phyloP scores from a whole-genome alignment of 177 flowering plant species.

The Tripterygium wilfordii region DNA sequence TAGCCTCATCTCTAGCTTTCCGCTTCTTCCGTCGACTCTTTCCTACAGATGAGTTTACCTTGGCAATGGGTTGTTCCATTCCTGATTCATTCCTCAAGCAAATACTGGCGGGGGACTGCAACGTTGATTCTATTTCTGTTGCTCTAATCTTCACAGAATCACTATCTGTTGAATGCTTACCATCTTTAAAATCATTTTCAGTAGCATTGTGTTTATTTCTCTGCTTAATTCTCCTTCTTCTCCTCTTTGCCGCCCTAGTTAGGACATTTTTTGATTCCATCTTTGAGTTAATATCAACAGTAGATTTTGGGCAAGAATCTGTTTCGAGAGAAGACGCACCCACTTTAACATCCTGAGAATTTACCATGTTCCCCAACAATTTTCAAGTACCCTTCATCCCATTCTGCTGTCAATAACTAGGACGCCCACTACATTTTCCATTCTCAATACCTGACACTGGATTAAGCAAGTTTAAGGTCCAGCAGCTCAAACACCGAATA shows the following conservation, averaged over 20 bases:
- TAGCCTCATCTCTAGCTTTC: no score
- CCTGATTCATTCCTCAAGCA: background rate
- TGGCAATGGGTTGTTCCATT: background rate
- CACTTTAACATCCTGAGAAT: background rate
- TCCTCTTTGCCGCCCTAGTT: background rate
- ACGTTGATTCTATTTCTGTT: background rate
- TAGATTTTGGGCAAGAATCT: background rate
- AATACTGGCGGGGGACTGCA: background rate
- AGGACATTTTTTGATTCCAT: background rate
- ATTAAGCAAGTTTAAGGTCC: no score
- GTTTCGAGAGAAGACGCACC: background rate
- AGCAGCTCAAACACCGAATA: no score
- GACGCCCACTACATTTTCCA: no score
- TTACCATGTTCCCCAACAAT: background rate
- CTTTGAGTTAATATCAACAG: background rate
- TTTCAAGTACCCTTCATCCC: constrained; percentile 3
- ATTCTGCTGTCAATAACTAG: no score
- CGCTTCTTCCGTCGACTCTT: no score
- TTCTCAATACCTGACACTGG: no score
- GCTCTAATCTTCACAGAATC: background rate
- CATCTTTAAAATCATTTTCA: background rate
- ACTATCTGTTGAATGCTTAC: background rate
- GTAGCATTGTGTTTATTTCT: background rate
- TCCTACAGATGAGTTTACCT: no score
- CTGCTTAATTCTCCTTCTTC: constrained; percentile 1